These are phyloP conservation scores for Trebouxia sp. DNA, from an alignment of 139 green algal species.

Conservation along the genomic window DNA sequence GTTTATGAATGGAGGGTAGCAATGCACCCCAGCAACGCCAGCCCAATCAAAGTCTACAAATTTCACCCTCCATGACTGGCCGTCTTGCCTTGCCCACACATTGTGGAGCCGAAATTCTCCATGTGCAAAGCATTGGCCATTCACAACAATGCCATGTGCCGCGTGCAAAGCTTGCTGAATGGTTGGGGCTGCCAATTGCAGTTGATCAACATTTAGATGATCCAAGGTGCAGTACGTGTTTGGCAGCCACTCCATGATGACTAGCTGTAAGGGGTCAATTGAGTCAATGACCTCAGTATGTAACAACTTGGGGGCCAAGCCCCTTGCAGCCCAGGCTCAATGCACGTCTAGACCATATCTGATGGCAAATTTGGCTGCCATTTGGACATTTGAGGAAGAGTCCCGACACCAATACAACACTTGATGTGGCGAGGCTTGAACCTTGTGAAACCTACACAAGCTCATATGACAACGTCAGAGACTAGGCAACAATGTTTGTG, in stretches of 20 bases:
- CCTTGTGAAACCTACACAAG: background rate
- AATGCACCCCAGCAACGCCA: background rate
- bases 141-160: background rate
- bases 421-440: background rate
- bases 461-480: no score
- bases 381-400: background rate
- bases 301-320: background rate
- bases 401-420: background rate
- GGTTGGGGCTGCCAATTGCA: background rate
- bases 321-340: background rate
- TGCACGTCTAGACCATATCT: background rate
- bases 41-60: conserved; percentile 9
- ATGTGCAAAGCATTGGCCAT: background rate
- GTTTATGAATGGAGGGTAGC: background rate
- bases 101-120: background rate
- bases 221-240: background rate
- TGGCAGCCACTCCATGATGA: background rate
- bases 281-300: background rate
- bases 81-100: background rate
- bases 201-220: background rate
- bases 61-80: background rate
- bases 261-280: background rate
- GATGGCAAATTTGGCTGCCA: background rate
- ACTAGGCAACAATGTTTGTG: background rate
- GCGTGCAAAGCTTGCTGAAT: background rate